Conservation (phyloP, 305 asterid genomes). For the Fraxinus paxiana region DNA sequence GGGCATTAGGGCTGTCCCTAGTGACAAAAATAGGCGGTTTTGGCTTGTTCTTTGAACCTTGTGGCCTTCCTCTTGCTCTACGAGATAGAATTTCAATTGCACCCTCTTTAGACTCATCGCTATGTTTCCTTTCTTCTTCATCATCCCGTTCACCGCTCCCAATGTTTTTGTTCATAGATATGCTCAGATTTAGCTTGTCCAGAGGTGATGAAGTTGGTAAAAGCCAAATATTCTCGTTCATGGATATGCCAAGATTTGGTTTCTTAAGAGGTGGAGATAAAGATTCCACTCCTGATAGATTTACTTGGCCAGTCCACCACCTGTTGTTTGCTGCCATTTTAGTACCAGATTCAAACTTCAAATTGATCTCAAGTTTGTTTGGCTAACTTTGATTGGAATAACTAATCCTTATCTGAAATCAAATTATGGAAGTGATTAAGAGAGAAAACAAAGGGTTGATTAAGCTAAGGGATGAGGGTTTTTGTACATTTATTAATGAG, state of each 20-base stretch:
- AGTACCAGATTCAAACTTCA: not conserved
- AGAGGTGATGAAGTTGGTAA: constrained; percentile 20
- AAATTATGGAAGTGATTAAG: not conserved
- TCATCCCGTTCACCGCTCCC: constrained; percentile 26
- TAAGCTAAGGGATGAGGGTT: not conserved
- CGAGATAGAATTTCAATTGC: constrained; percentile 35
- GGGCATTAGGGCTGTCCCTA: constrained; percentile 42
- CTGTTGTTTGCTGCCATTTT: constrained; percentile 33
- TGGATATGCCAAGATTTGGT: constrained; percentile 20
- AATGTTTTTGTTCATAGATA: constrained; percentile 34
- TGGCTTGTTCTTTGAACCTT: constrained; percentile 43
- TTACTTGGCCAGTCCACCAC: constrained; percentile 49
- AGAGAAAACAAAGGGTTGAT: not conserved
- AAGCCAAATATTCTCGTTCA: not conserved
- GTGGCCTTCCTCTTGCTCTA: constrained; percentile 40
- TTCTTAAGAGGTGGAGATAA: constrained; percentile 25
- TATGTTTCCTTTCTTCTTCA: constrained; percentile 31
- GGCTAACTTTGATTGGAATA: not conserved
- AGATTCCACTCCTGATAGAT: constrained; percentile 39
- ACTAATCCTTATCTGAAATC: not conserved
- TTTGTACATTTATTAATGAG: not conserved
- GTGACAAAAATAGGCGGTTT: constrained; percentile 43
- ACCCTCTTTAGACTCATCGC: constrained; percentile 43
- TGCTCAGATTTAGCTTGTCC: constrained; percentile 42
- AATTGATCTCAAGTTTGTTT: not conserved